phyloP scores from a whole-genome alignment of 192 early-diverging fungal species.

The Rhizophlyctis rosea region DNA sequence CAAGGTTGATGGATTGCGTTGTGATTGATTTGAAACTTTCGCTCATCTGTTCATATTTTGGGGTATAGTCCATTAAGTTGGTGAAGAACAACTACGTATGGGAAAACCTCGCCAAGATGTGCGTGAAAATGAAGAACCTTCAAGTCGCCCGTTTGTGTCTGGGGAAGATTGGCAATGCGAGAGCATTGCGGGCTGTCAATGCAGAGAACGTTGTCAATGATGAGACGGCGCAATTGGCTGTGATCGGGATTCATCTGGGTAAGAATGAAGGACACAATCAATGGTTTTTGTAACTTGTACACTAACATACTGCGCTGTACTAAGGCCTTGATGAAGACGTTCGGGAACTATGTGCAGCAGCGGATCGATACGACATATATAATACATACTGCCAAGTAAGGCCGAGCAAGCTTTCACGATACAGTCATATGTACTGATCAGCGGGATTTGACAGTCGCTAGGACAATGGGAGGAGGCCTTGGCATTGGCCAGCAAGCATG shows the following conservation, averaged over 20 bases:
- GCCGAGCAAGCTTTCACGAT: no score
- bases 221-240: conserved; percentile 7
- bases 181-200: conserved; percentile 30
- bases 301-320: neutral
- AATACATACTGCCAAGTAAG: conserved; percentile 43
- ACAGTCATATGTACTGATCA: neutral
- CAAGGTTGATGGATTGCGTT: conserved; percentile 40
- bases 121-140: conserved; percentile 41
- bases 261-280: no score
- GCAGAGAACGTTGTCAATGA: conserved; percentile 3
- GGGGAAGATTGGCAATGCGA: conserved; percentile 43
- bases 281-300: no score
- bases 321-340: conserved; percentile 44
- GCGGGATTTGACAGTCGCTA: conserved; percentile 9
- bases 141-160: conserved; percentile 44
- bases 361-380: conserved; percentile 36
- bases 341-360: conserved; percentile 25
- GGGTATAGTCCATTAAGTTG: conserved; percentile 37
- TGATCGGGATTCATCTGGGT: conserved; percentile 28
- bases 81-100: conserved; percentile 46
- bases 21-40: neutral
- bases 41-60: neutral
- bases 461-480: conserved; percentile 47
- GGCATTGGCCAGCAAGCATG: conserved; percentile 37
- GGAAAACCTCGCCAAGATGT: conserved; percentile 49